Conservation (phyloP, 2,329 filamentous ascomycete species). For the Aphanoascus verrucosus region DNA sequence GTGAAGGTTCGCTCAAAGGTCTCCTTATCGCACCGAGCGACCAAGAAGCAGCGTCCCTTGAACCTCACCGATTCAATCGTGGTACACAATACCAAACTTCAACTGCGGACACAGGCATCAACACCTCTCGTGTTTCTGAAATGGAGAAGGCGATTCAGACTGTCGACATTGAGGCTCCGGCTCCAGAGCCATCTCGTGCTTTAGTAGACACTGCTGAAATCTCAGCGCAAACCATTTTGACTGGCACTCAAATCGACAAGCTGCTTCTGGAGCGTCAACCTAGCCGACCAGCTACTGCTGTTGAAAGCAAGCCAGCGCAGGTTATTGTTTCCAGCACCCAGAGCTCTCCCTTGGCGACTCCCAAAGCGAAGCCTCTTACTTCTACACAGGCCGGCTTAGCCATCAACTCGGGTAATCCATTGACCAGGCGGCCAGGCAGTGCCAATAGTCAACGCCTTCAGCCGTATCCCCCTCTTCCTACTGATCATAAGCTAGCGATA, state of each 20-base stretch:
- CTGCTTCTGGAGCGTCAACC: constrained; percentile 47
- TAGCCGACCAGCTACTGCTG: constrained; percentile 25
- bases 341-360: constrained; percentile 29
- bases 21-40: background rate
- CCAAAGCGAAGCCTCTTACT: constrained; percentile 25
- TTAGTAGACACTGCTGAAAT: constrained; percentile 51
- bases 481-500: constrained; percentile 74
- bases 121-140: background rate
- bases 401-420: constrained; percentile 22
- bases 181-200: constrained; percentile 5
- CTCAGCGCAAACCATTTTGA: constrained; percentile 71
- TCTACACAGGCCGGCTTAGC: constrained; percentile 27
- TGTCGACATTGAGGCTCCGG: background rate
- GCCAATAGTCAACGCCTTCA: constrained; percentile 53
- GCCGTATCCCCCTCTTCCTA: constrained; percentile 61
- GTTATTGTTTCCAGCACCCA: constrained; percentile 3
- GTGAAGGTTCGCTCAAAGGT: background rate
- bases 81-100: background rate
- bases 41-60: background rate
- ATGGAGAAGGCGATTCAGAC: background rate
- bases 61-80: constrained; percentile 2
- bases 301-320: constrained; percentile 25
- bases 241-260: constrained; percentile 68
- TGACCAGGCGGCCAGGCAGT: constrained; percentile 55
- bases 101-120: background rate